A percentile compares a stretch with the other conserved stretches of the same genome.
phyloP scores from a whole-genome alignment of 768 basidiomycete genomes.

The Kwoniella bestiolae region DNA sequence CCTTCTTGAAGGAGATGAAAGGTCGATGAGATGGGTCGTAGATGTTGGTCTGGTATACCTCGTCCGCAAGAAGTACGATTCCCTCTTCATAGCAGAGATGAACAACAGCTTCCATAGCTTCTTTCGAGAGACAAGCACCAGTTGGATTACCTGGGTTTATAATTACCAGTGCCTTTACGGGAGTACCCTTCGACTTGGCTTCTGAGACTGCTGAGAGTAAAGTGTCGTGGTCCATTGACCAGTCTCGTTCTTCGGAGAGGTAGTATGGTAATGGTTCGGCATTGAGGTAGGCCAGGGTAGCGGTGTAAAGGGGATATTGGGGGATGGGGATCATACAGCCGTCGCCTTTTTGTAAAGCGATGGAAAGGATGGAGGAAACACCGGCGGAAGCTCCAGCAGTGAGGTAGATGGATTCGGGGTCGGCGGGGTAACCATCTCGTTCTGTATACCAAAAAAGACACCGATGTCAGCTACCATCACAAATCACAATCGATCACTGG shows the following conservation, averaged over 20 bases:
- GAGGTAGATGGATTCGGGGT: slow-evolving; percentile 86
- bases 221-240: slow-evolving; percentile 76
- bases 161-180: slow-evolving; percentile 83
- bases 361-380: slow-evolving; percentile 64
- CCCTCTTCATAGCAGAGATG: slow-evolving; percentile 79
- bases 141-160: slow-evolving; percentile 99
- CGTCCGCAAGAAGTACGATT: slow-evolving; percentile 91
- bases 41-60: slow-evolving; percentile 96
- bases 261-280: slow-evolving; percentile 86
- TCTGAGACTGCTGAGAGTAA: slow-evolving; percentile 71
- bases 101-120: slow-evolving; percentile 76
- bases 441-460: slow-evolving; percentile 60
- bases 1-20: slow-evolving; percentile 93
- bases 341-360: slow-evolving; percentile 53
- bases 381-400: slow-evolving; percentile 93
- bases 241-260: slow-evolving; percentile 78
- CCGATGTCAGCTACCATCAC: background rate
- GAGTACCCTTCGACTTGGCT: slow-evolving; percentile 67
- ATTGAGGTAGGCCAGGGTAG: slow-evolving; percentile 80
- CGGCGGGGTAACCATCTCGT: slow-evolving; percentile 83
- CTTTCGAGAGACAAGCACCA: slow-evolving; percentile 75
- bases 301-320: slow-evolving; percentile 97
- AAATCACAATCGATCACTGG: no score
- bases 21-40: slow-evolving; percentile 68
- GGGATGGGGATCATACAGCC: slow-evolving; percentile 81